Conservation (phyloP, 2,329 filamentous ascomycete species). For the Fusarium caatingaense region DNA sequence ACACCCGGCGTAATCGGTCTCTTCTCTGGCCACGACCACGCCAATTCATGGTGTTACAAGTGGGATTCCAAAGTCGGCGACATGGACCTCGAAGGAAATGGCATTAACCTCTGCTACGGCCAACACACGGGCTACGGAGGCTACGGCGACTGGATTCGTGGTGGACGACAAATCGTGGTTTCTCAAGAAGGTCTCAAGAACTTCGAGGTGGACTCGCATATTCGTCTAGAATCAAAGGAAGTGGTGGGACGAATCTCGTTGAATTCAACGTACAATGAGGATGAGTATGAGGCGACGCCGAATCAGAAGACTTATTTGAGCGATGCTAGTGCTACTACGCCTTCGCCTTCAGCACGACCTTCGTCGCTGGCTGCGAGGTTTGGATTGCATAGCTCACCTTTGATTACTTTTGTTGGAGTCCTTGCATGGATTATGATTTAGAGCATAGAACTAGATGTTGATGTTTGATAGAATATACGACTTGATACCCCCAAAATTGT, state of each 20-base stretch:
- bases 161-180: conserved; percentile 67
- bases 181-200: conserved; percentile 54
- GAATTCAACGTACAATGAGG: conserved; percentile 69
- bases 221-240: conserved; percentile 67
- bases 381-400: neutral
- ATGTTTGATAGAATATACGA: neutral
- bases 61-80: conserved; percentile 64
- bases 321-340: neutral
- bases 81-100: conserved; percentile 55
- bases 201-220: conserved; percentile 66
- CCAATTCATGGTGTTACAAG: conserved; percentile 67
- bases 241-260: conserved; percentile 64
- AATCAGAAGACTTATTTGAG: conserved; percentile 49
- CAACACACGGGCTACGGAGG: conserved; percentile 77
- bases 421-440: conserved; percentile 11
- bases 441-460: neutral
- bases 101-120: conserved; percentile 66
- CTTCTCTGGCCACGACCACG: conserved; percentile 76
- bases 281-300: conserved; percentile 62
- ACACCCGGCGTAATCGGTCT: conserved; percentile 67
- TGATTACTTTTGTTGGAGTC: neutral
- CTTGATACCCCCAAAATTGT: neutral
- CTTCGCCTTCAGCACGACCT: neutral
- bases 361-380: neutral
- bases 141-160: conserved; percentile 73